These are phyloP conservation scores for Apiotrichum sp. DNA, from an alignment of 1,284 basidiomycete genomes.

Conservation along the genomic window DNA sequence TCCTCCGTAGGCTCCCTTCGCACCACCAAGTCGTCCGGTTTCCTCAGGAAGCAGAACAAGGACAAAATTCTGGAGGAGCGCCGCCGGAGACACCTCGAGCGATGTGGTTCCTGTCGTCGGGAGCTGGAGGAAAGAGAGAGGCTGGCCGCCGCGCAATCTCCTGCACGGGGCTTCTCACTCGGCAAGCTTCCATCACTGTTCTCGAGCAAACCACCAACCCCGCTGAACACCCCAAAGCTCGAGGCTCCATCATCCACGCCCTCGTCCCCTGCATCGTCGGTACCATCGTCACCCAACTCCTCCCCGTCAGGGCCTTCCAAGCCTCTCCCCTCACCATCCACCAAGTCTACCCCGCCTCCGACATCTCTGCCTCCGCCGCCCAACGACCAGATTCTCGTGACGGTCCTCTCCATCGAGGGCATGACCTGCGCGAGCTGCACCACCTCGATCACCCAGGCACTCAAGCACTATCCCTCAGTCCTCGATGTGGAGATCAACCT, in stretches of 20 bases:
- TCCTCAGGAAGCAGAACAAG: background rate
- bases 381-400: slow-evolving; percentile 8
- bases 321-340: too few species aligned
- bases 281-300: too few species aligned
- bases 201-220: too few species aligned
- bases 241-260: too few species aligned
- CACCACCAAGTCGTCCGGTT: too few species aligned
- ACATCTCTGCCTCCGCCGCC: slow-evolving; percentile 35
- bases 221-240: too few species aligned
- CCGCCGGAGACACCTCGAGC: slow-evolving; percentile 36
- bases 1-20: too few species aligned
- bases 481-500: slow-evolving; percentile 52
- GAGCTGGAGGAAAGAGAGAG: slow-evolving; percentile 16
- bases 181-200: too few species aligned
- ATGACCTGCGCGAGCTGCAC: slow-evolving; percentile 49
- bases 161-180: too few species aligned
- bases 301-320: too few species aligned
- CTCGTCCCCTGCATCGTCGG: too few species aligned
- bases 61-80: slow-evolving; percentile 22
- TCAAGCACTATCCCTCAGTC: slow-evolving; percentile 51
- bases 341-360: background rate
- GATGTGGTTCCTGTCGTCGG: slow-evolving; percentile 41
- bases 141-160: background rate
- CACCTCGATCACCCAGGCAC: slow-evolving; percentile 49
- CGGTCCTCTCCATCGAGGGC: slow-evolving; percentile 25